Conservation (phyloP, 495 filamentous ascomycete species). For the Chlorociboria aeruginascens region DNA sequence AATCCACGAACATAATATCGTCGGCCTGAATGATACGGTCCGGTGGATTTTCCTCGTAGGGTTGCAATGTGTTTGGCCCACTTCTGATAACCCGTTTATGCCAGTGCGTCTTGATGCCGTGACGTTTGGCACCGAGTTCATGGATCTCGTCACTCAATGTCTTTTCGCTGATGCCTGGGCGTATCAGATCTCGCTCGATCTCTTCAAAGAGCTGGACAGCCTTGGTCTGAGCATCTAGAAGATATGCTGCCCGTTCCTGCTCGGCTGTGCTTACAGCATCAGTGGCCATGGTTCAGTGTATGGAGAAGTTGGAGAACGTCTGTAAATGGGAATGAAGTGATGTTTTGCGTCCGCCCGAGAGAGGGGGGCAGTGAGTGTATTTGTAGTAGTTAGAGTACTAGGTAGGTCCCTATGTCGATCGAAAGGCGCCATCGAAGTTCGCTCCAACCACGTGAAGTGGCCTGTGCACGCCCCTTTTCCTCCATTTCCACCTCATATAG, state of each 20-base stretch:
- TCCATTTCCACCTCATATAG: too few relatives aligned
- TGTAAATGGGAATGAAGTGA: too few relatives aligned
- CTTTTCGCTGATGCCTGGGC: slow-evolving; percentile 35
- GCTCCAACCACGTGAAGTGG: too few relatives aligned
- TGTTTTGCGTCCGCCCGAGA: too few relatives aligned
- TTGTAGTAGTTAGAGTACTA: too few relatives aligned
- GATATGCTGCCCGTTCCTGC: slow-evolving; percentile 25
- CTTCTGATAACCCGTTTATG: slow-evolving; percentile 40
- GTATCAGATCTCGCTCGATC: slow-evolving; percentile 32
- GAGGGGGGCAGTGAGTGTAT: too few relatives aligned
- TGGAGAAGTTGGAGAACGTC: too few relatives aligned
- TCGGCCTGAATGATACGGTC: slow-evolving; percentile 34
- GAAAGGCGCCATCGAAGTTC: too few relatives aligned
- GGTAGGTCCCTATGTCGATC: too few relatives aligned
- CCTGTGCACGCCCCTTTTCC: too few relatives aligned
- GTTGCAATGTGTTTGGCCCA: slow-evolving; percentile 34
- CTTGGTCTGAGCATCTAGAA: slow-evolving; percentile 32
- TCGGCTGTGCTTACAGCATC: slow-evolving; percentile 1
- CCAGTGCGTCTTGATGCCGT: slow-evolving; percentile 35
- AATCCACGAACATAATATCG: slow-evolving; percentile 37
- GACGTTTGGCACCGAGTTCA: slow-evolving; percentile 29
- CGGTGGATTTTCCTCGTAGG: slow-evolving; percentile 35
- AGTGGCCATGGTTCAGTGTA: background rate
- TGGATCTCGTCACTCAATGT: slow-evolving; percentile 35
- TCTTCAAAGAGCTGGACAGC: slow-evolving; percentile 33